Evolutionary conservation across 148 eudicot species (phyloP).

Genomic region (Drosera capensis): DNA sequence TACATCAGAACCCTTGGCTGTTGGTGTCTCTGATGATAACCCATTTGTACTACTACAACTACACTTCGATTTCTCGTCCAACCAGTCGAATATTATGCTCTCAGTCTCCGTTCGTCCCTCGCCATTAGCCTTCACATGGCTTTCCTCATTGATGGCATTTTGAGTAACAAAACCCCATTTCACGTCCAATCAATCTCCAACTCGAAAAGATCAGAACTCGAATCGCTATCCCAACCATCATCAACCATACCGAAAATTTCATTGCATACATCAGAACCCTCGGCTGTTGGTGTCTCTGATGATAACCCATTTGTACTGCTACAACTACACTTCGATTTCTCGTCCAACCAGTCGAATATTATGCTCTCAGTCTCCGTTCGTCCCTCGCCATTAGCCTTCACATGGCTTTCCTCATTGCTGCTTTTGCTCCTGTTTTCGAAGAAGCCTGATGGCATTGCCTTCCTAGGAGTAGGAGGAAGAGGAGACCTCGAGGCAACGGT

Average conservation of each 20-base stretch:
- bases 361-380: constrained; percentile 1
- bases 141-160: too few species aligned
- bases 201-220: constrained; percentile 71
- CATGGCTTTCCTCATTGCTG: constrained; percentile 2
- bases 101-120: constrained; percentile 2
- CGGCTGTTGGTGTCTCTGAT: constrained; percentile 14
- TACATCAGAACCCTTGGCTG: constrained; percentile 9
- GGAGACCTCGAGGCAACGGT: constrained; percentile 17
- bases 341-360: constrained; percentile 16
- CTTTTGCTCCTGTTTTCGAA: too few species aligned
- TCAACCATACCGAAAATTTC: constrained; percentile 9
- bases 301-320: constrained; percentile 5
- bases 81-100: constrained; percentile 8
- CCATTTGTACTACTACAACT: constrained; percentile 6
- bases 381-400: constrained; percentile 1
- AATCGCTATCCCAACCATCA: constrained; percentile 47
- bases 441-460: too few species aligned
- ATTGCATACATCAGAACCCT: constrained; percentile 8
- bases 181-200: constrained; percentile 28
- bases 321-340: constrained; percentile 18
- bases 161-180: constrained; percentile 31
- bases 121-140: constrained; percentile 2
- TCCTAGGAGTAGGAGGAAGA: too few species aligned
- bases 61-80: constrained; percentile 24
- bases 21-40: constrained; percentile 10